phyloP scores from a whole-genome alignment of 2,329 filamentous ascomycete genomes.

The Neonectria coccinea region DNA sequence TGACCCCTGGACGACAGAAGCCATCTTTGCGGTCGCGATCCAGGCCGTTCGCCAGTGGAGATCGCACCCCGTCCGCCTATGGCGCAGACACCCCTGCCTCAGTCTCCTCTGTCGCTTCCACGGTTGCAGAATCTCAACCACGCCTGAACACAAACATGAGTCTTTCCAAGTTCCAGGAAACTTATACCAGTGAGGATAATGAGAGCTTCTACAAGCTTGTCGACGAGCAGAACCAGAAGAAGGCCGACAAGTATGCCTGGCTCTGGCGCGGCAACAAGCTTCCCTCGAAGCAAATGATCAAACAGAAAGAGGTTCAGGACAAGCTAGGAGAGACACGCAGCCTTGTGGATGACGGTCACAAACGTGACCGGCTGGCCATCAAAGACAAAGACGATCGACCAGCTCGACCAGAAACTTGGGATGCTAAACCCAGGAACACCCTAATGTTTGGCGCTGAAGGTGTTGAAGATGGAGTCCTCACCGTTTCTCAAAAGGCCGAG shows the following conservation, averaged over 20 bases:
- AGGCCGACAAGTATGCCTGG: slow-evolving; percentile 87
- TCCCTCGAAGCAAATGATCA: slow-evolving; percentile 80
- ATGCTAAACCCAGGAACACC: slow-evolving; percentile 78
- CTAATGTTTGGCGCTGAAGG: slow-evolving; percentile 87
- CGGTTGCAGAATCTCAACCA: slow-evolving; percentile 54
- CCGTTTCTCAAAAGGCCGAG: slow-evolving; percentile 76
- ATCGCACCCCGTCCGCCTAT: slow-evolving; percentile 73
- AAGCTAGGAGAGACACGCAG: slow-evolving; percentile 60
- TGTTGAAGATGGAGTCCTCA: slow-evolving; percentile 69
- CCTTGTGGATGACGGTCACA: slow-evolving; percentile 68
- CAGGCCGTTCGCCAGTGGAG: slow-evolving; percentile 47
- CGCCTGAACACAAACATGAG: slow-evolving; percentile 81
- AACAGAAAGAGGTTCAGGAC: slow-evolving; percentile 71
- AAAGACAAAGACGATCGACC: slow-evolving; percentile 77
- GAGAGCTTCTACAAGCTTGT: slow-evolving; percentile 94
- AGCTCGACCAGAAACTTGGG: slow-evolving; percentile 83
- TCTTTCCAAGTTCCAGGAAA: slow-evolving; percentile 86
- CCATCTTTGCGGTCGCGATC: slow-evolving; percentile 37
- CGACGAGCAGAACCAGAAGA: slow-evolving; percentile 89
- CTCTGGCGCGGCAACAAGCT: slow-evolving; percentile 91
- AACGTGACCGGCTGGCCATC: slow-evolving; percentile 70
- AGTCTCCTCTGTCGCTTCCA: slow-evolving; percentile 60
- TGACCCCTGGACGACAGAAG: slow-evolving; percentile 76
- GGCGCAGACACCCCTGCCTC: slow-evolving; percentile 80
- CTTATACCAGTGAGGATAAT: slow-evolving; percentile 97